Percentiles rank a stretch among this genome's conserved stretches.
phyloP scores from a whole-genome alignment of 2,329 filamentous ascomycete species.

The Alternaria sp. region DNA sequence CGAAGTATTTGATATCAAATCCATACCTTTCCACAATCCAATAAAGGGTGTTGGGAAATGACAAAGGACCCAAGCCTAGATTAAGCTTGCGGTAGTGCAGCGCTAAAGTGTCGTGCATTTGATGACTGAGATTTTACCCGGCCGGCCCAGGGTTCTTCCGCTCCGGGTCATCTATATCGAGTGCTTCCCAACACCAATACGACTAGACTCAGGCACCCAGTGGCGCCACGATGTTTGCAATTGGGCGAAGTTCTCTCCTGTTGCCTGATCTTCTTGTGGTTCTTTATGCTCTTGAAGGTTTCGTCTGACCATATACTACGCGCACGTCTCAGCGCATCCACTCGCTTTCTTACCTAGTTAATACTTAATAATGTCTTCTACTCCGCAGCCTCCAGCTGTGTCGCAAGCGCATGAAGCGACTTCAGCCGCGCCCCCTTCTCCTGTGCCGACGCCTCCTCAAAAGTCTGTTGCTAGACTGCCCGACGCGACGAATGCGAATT shows the following conservation, averaged over 20 bases:
- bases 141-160: constrained; percentile 1
- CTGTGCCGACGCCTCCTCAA: constrained; percentile 6
- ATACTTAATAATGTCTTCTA: constrained; percentile 25
- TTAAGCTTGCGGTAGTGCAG: constrained; percentile 9
- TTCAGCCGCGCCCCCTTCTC: constrained; percentile 2
- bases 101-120: constrained; percentile 8
- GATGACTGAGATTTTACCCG: constrained; percentile 4
- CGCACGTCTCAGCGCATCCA: constrained; percentile 21
- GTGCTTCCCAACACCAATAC: constrained; percentile 3
- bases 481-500: constrained; percentile 10
- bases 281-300: constrained; percentile 12
- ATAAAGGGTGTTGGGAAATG: not conserved
- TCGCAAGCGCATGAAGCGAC: constrained; percentile 12
- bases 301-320: constrained; percentile 5
- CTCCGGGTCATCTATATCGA: constrained; percentile 14
- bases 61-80: not conserved
- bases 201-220: constrained; percentile 18
- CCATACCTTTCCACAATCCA: not conserved
- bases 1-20: not conserved
- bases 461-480: constrained; percentile 10
- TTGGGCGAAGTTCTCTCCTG: constrained; percentile 2
- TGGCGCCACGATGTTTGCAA: constrained; percentile 2
- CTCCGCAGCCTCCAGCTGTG: constrained; percentile 8
- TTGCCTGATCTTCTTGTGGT: constrained; percentile 9
- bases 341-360: constrained; percentile 17